phyloP scores from a whole-genome alignment of 192 early-diverging fungal genomes.

The Entomortierella lignicola region DNA sequence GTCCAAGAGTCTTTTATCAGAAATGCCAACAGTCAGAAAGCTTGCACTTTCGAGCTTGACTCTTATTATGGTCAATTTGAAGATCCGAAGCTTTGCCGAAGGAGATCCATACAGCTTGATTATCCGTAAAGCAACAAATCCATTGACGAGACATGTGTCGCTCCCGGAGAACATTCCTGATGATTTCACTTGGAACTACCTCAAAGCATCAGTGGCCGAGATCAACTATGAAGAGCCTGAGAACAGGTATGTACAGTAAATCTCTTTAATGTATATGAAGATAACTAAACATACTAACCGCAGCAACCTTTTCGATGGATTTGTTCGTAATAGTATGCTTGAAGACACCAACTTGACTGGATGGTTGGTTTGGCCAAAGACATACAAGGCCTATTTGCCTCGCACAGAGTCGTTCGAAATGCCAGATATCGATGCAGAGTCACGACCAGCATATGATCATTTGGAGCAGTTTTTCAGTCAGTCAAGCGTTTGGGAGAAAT shows the following conservation, averaged over 20 bases:
- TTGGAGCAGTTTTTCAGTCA: constrained; percentile 65
- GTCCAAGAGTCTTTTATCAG: constrained; percentile 71
- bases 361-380: constrained; percentile 85
- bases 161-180: constrained; percentile 51
- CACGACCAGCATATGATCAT: constrained; percentile 64
- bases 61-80: constrained; percentile 75
- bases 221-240: constrained; percentile 44
- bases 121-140: constrained; percentile 53
- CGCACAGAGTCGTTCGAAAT: constrained; percentile 50
- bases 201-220: constrained; percentile 36
- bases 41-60: constrained; percentile 71
- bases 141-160: constrained; percentile 52
- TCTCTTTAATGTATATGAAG: neutral
- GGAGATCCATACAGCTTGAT: constrained; percentile 61
- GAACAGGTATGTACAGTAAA: constrained; percentile 23
- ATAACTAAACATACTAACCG: neutral
- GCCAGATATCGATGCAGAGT: constrained; percentile 69
- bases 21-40: constrained; percentile 78
- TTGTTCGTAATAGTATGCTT: constrained; percentile 52
- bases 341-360: constrained; percentile 74
- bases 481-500: constrained; percentile 75
- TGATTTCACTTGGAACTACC: constrained; percentile 50
- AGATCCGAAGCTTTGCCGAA: constrained; percentile 69
- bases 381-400: constrained; percentile 65
- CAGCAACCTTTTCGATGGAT: neutral